Evolutionary conservation across 2,329 filamentous ascomycete genomes (phyloP), one percentile per base, ranked within the genome.

Genomic region (Coniochaeta pulveracea): DNA sequence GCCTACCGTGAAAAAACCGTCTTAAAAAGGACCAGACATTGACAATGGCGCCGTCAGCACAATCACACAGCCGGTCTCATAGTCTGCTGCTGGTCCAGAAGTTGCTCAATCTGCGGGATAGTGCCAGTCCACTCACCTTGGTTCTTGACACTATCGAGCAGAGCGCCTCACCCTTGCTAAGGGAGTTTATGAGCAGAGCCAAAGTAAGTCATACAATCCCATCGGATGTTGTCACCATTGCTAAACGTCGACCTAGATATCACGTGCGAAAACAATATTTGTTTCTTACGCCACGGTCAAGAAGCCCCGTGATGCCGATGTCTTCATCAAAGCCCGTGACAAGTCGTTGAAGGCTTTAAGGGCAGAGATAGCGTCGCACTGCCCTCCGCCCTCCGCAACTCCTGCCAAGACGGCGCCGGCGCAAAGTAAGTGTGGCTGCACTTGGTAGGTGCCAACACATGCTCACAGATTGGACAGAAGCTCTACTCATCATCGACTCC

Each of bases 111-210:
- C 64, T 85, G 36, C 72, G 85, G 40, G 82, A 91, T 54, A 76
- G 75, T 36, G 76, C 81, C 10, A 93, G 85, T 31, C 89, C 89
- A 3, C 76, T 96, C 48, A 95, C 88, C 0, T 63, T 96, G 17
- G 58, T 95, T 3, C 66, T 94, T 36, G 89, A 96, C 55, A 84
- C 70, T 21, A 64, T 95, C 19, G 85, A 93, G 58, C 86, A 94
- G 57, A 76, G 78, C 17, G 83, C 77, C 6, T 67, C 64, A 19
- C 77, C 78, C 1, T 58, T 94, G 4, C 42, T 89, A 2, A 59
- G 63, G 12, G 86, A 94, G 55, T 84, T 89, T 55, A 72, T 83
- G 34, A 63, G 67, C 29, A 71, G 88, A 46, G 85, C 82, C 35
- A 83, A 80, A 63, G 84, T 82, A 45, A 37, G 58, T 45, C 14